Base-by-base conservation (phyloP, 106 monocot species). In the Acorus calamus region DNA sequence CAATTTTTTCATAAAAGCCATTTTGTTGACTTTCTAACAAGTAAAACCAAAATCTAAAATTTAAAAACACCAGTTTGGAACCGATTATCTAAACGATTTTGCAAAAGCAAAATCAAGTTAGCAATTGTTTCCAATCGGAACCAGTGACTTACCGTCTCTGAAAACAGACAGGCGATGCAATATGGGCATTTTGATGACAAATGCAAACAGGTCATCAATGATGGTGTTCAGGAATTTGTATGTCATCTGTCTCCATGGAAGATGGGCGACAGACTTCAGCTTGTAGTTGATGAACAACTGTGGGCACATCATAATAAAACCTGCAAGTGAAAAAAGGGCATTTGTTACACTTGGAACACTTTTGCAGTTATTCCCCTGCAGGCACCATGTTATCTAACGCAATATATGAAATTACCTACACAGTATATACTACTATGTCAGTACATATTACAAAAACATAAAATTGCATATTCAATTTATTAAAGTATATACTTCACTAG, bases 251-350 rank as follows among this genome's bases (percentile, higher is more conserved):
- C 90, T 90, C 94, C 94, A 94, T 2, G 94, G 94, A 49, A 94
- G 68, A 84, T 90, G 94, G 57, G 90, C 89, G 49, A 94, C 94
- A 0, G 94, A 96, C 66, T 90, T 76, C 50, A 96, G 74, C 67
- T 96, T 96, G 61, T 96, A 96, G 72, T 91, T 96, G 54, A 96
- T 87, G 70, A 96, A 91, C 52, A 96, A 74, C 51, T 91, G 90
- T 11, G 96, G 90, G 74, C 90, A 96, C 96, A 96, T 96, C 90
- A 96, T 87, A 47, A 91, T 96, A 84, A 96, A 96, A 50, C 96
- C 96, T 87, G 78, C 42, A 76, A 44, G 57, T 14, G n/a, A 14
- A 42, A 56, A 60, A 56, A 73, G 61, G 49, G 47, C 59, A 28
- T 28, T 28, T 28, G 28, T 28, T 28, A 28, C 28, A 28, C 28